Base-by-base conservation (phyloP, 805 yeast species). In the Myxozyma geophila region DNA sequence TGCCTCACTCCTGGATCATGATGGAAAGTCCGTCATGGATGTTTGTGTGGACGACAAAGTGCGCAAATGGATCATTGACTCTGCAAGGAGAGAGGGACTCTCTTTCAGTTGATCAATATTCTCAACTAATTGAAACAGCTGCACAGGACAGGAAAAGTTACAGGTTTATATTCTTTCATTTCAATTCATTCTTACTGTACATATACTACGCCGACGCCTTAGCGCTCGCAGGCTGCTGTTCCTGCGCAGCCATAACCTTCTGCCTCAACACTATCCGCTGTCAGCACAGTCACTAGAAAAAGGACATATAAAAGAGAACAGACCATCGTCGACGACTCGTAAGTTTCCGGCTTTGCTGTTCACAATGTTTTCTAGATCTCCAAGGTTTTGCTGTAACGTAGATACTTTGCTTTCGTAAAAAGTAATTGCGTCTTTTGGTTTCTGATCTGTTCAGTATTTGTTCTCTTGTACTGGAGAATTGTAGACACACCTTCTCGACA, bases 381-480 rank as follows among this genome's bases (percentile, higher is more conserved):
- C 82, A 6, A 90, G 81, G 74, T 95, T 97, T 66, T 82, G 82
- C 63, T 81, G 85, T 71, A 93, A 78, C 67, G 93, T 92, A 33
- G 78, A 78, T 62, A 92, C 84, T 75, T 95, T 91, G 61, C 79
- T 81, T 63, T 87, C 83, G 75, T 90, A 93, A 72, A 91, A 93
- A 59, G 74, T 76, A 66, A 84, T 79, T 1, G 97, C 88, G 53
- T 89, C 91, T 7, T 78, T 78, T 0, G 85, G 83, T 54, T 76
- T 76, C 76, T 72, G n/a, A 21, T 33, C 15, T 37, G n/a, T 8
- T 43, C 55, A 36, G 13, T n/a, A 19, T 19, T 36, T 33, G 12
- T 12, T 23, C 15, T 9, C n/a, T 48, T 39, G n/a, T 4, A 13
- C 7, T 10, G 50, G 13, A 13, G 46, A 36, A 21, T 36, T 12